Evolutionary conservation across 1,284 basidiomycete genomes (phyloP).

Genomic region (Nidula niveotomentosa): DNA sequence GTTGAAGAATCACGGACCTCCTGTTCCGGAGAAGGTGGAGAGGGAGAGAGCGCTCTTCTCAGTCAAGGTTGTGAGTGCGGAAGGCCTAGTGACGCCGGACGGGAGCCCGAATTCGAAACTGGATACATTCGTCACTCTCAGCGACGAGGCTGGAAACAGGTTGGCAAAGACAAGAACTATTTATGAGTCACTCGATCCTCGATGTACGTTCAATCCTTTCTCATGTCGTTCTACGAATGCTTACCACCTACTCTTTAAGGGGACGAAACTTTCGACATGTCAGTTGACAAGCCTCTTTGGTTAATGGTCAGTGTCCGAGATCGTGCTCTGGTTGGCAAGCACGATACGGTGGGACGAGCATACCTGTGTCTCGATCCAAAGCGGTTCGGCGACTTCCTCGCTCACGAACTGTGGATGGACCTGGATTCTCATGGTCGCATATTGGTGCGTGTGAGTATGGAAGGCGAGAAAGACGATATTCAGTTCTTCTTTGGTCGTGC

Average conservation of each 20-base stretch:
- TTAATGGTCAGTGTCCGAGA: slow-evolving; percentile 95
- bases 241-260: slow-evolving; percentile 40
- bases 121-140: slow-evolving; percentile 94
- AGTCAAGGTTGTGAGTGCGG: slow-evolving; percentile 91
- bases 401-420: slow-evolving; percentile 92
- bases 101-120: slow-evolving; percentile 68
- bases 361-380: slow-evolving; percentile 92
- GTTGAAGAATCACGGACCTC: slow-evolving; percentile 57
- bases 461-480: slow-evolving; percentile 97
- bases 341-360: slow-evolving; percentile 88
- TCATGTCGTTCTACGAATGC: slow-evolving; percentile 2
- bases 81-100: slow-evolving; percentile 77
- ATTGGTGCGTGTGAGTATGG: slow-evolving; percentile 92
- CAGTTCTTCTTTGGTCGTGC: slow-evolving; percentile 97
- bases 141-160: slow-evolving; percentile 88
- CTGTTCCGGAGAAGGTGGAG: slow-evolving; percentile 68
- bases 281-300: slow-evolving; percentile 90
- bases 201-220: slow-evolving; percentile 59
- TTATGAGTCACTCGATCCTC: slow-evolving; percentile 86
- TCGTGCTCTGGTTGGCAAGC: slow-evolving; percentile 85
- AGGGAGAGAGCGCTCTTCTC: slow-evolving; percentile 83
- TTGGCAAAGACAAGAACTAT: slow-evolving; percentile 96
- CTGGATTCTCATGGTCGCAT: slow-evolving; percentile 89
- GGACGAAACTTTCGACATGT: slow-evolving; percentile 97
- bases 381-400: slow-evolving; percentile 86